Base-by-base conservation (phyloP, 1,139 yeast genomes). In the Geotrichum histeridarum region DNA sequence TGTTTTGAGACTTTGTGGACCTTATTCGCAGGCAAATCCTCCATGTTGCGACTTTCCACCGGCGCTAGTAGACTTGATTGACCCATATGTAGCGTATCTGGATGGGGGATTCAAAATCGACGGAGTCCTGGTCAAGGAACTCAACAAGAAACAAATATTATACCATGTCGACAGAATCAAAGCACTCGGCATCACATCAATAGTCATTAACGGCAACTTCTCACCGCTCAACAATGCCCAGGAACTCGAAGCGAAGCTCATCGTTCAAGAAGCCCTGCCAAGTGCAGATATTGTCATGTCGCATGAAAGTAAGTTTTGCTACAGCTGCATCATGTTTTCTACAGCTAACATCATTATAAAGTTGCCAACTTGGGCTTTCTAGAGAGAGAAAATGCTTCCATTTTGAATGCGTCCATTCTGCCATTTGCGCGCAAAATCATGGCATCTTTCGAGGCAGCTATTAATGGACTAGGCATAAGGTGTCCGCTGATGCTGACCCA, bases 311-410 rank as follows among this genome's bases (percentile, higher is more conserved):
- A 45, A 45, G 39, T 45, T 33, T n/a, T 8, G 9, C 14, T 17
- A 14, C 7, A n/a, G 6, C 11, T 6, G 18, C 4, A n/a, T n/a
- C 6, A 17, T 1, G 15, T 14, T 9, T 14, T 33, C 12, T 9
- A 22, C 41, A 27, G 22, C 14, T 15, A 9, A 8, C 8, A 18
- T 8, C 6, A 17, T 15, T 3, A 6, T 30, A 11, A 2, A 8
- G 67, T 75, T 17, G 69, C 76, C 39, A 75, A 75, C 3, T 66
- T 75, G 48, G 78, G 78, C 0, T 65, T 67, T 51, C 60, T 75
- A 18, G 76, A 73, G 52, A 67, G 79, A 54, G 79, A 75, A 58
- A 75, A 74, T 60, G 73, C 77, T 7, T 58, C 77, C 5, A 74
- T 75, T 30, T 61, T 75, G 50, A 75, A 75, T 57, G 77, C 77